Evolutionary conservation across 2,329 filamentous ascomycete species (phyloP).

Genomic region (Colletotrichum sp.): DNA sequence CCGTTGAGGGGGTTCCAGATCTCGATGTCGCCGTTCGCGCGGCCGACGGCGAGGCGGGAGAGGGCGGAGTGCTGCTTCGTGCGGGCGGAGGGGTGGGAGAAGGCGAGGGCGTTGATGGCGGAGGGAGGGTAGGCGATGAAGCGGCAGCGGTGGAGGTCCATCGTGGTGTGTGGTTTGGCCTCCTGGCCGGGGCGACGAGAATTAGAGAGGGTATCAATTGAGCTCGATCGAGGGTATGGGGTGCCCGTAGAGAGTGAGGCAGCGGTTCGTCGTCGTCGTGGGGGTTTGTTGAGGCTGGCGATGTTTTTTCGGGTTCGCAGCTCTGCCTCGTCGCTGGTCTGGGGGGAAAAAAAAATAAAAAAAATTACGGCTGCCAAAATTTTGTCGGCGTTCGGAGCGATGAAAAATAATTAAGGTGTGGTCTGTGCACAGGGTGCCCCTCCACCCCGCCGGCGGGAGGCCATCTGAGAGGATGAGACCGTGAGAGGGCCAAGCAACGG

Average conservation of each 20-base stretch:
- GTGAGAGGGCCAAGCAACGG: background rate
- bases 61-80: conserved; percentile 55
- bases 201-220: background rate
- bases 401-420: conserved; percentile 30
- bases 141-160: conserved; percentile 97
- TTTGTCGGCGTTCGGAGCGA: conserved; percentile 26
- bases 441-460: conserved; percentile 21
- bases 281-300: background rate
- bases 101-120: conserved; percentile 92
- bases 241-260: background rate
- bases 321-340: background rate
- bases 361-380: conserved; percentile 21
- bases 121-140: conserved; percentile 93
- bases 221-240: background rate
- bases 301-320: background rate
- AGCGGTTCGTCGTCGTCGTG: background rate
- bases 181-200: conserved; percentile 4
- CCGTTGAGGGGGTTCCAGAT: conserved; percentile 92
- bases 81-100: conserved; percentile 73
- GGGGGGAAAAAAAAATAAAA: background rate
- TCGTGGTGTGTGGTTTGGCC: conserved; percentile 40
- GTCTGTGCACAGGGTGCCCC: conserved; percentile 29
- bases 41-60: conserved; percentile 84
- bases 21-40: conserved; percentile 95
- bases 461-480: conserved; percentile 10